A percentile compares a stretch with the other conserved stretches of the same genome.
phyloP scores from a whole-genome alignment of 2,329 filamentous ascomycete species.

The Colletotrichum kahawae region DNA sequence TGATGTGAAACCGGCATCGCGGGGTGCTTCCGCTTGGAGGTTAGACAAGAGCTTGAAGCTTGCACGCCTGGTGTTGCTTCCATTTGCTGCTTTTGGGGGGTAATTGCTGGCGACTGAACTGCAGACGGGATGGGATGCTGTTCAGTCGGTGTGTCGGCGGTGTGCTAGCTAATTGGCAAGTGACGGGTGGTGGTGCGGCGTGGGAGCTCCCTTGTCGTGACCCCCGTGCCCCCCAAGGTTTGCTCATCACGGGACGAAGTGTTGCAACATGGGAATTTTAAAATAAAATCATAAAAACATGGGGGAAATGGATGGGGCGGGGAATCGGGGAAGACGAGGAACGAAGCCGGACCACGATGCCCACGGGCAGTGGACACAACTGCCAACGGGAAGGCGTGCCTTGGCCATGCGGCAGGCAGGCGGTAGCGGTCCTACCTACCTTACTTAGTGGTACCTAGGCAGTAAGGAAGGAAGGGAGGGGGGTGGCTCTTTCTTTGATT shows the following conservation, averaged over 20 bases:
- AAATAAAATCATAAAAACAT: slow-evolving; percentile 2
- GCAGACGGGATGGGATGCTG: neutral
- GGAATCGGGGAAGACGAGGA: slow-evolving; percentile 9
- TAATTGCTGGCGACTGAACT: neutral
- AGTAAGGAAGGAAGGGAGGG: neutral
- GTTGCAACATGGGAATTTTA: slow-evolving; percentile 10
- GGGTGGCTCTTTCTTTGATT: neutral
- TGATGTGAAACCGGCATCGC: neutral
- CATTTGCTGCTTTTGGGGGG: neutral
- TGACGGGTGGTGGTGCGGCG: neutral
- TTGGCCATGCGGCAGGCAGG: neutral
- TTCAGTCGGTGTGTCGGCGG: neutral
- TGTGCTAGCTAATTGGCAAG: neutral
- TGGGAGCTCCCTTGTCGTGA: neutral
- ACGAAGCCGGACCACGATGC: slow-evolving; percentile 15
- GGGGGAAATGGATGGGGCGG: neutral
- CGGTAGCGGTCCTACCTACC: neutral
- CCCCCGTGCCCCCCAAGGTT: neutral
- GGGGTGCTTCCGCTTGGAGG: neutral
- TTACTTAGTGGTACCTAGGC: neutral
- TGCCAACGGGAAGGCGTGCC: neutral
- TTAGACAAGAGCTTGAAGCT: neutral
- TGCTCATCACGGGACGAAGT: slow-evolving; percentile 12
- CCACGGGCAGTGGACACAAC: neutral
- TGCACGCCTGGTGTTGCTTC: neutral